Base-by-base conservation (phyloP, 805 yeast genomes). In the Torulaspora franciscae region DNA sequence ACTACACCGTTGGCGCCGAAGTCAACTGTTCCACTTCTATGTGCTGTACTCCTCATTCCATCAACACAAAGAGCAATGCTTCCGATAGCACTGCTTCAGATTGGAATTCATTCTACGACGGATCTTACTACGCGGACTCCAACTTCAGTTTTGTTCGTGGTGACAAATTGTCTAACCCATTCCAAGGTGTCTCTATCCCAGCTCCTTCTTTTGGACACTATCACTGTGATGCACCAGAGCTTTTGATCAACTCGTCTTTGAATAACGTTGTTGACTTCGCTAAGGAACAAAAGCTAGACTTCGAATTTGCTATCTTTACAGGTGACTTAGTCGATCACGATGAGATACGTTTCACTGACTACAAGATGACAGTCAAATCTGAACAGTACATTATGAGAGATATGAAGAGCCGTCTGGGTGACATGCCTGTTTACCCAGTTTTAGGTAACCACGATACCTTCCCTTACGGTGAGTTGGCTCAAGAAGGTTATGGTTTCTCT, bases 291-390 rank as follows among this genome's bases (percentile, higher is more conserved):
- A 56, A 66, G 32, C 49, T 71, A 29, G 54, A 67, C 7, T 81
- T 74, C 54, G 82, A 80, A 42, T 82, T 82, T 57, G 73, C 83
- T 2, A 62, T 83, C 30, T 83, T 83, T 69, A 83, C 88, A 4
- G 89, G 89, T 45, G 90, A 83, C 57, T 69, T 81, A 58, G 83
- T 82, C 43, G 88, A 83, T 59, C 90, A 83, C 57, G 81, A 77
- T 52, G 78, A 74, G 45, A 56, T 68, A 9, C 69, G 71, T 37
- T 71, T 74, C 55, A 74, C 74, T 38, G 69, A 75, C 36, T 63
- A 59, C 50, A 72, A 77, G 36, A 68, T 71, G 50, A 75, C 82
- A 28, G 67, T 70, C 45, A 61, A 66, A 25, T 79, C 83, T n/a
- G 85, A 82, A 59, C 71, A 69, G 43, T 59, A 62, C 17, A 62